A percentile compares a stretch with the other conserved stretches of the same genome.
phyloP scores from a whole-genome alignment of 257 asterid species.

The Schizonepeta tenuifolia region DNA sequence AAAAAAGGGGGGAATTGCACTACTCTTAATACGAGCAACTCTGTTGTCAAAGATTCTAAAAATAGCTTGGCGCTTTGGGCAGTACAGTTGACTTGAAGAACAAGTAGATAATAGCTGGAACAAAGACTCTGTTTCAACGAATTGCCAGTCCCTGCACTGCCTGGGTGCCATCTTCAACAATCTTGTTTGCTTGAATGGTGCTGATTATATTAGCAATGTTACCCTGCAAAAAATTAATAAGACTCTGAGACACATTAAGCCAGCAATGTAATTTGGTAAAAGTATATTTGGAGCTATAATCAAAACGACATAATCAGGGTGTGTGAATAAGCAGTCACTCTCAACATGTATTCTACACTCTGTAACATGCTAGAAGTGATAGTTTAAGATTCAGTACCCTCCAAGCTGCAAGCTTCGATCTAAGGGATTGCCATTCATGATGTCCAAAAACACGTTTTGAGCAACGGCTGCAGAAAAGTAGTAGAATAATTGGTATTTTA shows the following conservation, averaged over 20 bases:
- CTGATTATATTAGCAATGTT: constrained; percentile 65
- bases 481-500: constrained; percentile 10
- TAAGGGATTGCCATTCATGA: constrained; percentile 74
- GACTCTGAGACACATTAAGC: too few relatives aligned
- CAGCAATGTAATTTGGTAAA: neutral
- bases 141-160: constrained; percentile 66
- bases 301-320: neutral
- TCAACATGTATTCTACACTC: neutral
- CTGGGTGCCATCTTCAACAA: constrained; percentile 68
- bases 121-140: constrained; percentile 46
- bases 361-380: neutral
- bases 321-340: neutral
- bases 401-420: constrained; percentile 82
- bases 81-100: constrained; percentile 27
- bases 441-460: constrained; percentile 76
- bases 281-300: neutral
- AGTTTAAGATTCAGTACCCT: constrained; percentile 56
- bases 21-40: constrained; percentile 29
- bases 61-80: neutral
- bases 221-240: constrained; percentile 47
- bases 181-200: constrained; percentile 82
- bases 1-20: neutral
- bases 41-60: constrained; percentile 24
- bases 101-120: constrained; percentile 11
- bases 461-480: constrained; percentile 59